Base-by-base conservation (phyloP, 2,329 filamentous ascomycete genomes). In the Colletotrichum higginsianum region DNA sequence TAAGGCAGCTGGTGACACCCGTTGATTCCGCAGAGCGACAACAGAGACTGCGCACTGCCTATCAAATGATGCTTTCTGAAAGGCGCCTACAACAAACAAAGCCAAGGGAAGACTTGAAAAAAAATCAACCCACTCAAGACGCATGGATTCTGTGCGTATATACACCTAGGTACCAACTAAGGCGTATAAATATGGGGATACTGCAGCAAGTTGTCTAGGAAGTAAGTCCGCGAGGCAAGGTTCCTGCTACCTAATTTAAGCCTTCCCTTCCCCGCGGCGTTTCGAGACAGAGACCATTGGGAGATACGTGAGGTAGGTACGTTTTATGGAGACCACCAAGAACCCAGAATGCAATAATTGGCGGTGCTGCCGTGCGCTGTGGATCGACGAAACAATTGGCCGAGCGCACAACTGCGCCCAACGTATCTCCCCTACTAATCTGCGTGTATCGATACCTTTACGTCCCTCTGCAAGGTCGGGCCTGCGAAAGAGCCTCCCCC, bases 201-300 rank as follows among this genome's bases (percentile, higher is more conserved):
- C 7, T 30, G 30, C 30, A 30, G 30, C 8, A 30, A 30, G 3
- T 30, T 30, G 7, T 1, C 30, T 9, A 4, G 30, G 30, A 30
- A 30, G 30, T 4, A 30, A 7, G 30, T 8, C 8, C 8, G 30
- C 16, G 15, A 35, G n/a, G 50, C 8, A 30, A 44, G 21, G 23
- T 13, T 42, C 50, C 21, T 26, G 47, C 60, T 68, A 66, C 38
- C 60, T 68, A 66, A 38, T 61, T 66, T 61, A 66, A 66, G 46
- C 55, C 30, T 21, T 61, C 47, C 62, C 53, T 26, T 61, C 47
- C 62, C 53, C 62, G 40, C 55, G 56, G 21, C 62, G 55, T 70
- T 66, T 66, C 62, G 67, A 49, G n/a, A 18, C 56, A 26, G 26
- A 26, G 26, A 26, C 26, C 26, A 26, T 26, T 26, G 26, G 26